These are phyloP conservation scores for Schwanniomyces pseudopolymorphus DNA, from an alignment of 805 yeast species.

Conservation along the genomic window DNA sequence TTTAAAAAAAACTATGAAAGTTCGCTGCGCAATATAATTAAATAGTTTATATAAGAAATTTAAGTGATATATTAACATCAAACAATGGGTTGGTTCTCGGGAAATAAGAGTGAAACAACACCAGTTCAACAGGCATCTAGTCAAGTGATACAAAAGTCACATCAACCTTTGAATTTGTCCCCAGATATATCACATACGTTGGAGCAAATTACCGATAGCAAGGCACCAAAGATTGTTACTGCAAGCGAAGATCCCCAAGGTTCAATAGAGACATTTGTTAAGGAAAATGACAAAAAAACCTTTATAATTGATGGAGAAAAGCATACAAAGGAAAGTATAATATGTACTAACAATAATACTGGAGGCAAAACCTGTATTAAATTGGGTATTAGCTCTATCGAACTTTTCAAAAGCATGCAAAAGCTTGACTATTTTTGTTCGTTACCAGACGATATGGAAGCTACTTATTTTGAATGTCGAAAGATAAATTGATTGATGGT, in stretches of 20 bases:
- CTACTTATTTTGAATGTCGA: slow-evolving; percentile 54
- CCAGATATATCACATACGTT: slow-evolving; percentile 28
- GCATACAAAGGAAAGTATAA: slow-evolving; percentile 37
- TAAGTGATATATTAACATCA: not conserved
- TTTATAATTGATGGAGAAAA: slow-evolving; percentile 45
- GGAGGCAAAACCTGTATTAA: slow-evolving; percentile 52
- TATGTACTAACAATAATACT: slow-evolving; percentile 42
- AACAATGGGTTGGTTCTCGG: slow-evolving; percentile 17
- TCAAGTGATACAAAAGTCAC: slow-evolving; percentile 28
- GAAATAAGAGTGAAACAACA: slow-evolving; percentile 4
- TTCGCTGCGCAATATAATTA: not conserved
- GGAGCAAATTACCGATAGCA: slow-evolving; percentile 21
- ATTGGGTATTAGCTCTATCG: slow-evolving; percentile 37
- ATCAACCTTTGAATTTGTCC: slow-evolving; percentile 18
- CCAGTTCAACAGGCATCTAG: slow-evolving; percentile 3
- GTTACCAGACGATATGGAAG: slow-evolving; percentile 46
- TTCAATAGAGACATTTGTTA: slow-evolving; percentile 31
- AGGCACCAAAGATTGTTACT: slow-evolving; percentile 8
- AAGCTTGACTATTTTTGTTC: slow-evolving; percentile 50
- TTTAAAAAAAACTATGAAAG: not conserved
- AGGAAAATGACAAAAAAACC: slow-evolving; percentile 28
- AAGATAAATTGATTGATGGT: slow-evolving; percentile 21
- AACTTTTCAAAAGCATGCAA: slow-evolving; percentile 50
- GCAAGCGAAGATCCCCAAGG: slow-evolving; percentile 10
- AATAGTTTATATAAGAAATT: not conserved